Evolutionary conservation across 2,329 filamentous ascomycete genomes (phyloP).

Genomic region (Botrytis squamosa): DNA sequence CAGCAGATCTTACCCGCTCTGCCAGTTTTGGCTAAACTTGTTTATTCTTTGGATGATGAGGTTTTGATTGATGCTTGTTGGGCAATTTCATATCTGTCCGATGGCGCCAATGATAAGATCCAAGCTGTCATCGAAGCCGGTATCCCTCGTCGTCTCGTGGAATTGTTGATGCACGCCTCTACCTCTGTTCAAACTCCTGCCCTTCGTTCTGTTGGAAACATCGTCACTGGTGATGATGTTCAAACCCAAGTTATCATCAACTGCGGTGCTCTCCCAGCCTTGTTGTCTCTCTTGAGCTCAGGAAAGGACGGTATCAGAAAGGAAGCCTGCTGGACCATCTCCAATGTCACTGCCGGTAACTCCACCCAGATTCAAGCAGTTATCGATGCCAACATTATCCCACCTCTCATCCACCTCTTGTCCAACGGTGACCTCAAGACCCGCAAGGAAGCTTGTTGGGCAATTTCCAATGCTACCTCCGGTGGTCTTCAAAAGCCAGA

Average conservation of each 20-base stretch:
- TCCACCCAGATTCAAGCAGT: constrained; percentile 96
- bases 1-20: constrained; percentile 86
- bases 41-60: constrained; percentile 97
- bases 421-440: constrained; percentile 99
- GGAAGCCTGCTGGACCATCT: constrained; percentile 99
- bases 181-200: constrained; percentile 98
- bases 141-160: constrained; percentile 92
- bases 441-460: constrained; percentile 98
- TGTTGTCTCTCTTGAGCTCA: constrained; percentile 91
- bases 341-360: constrained; percentile 97
- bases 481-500: constrained; percentile 98
- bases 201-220: constrained; percentile 95
- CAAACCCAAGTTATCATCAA: constrained; percentile 99
- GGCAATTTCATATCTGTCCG: constrained; percentile 98
- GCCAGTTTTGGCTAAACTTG: constrained; percentile 91
- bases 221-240: constrained; percentile 96
- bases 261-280: constrained; percentile 86
- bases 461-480: constrained; percentile 96
- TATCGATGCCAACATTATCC: constrained; percentile 95
- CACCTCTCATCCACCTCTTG: constrained; percentile 90
- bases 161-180: constrained; percentile 96
- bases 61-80: constrained; percentile 99
- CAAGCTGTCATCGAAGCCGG: constrained; percentile 98
- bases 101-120: constrained; percentile 98
- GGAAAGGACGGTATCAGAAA: constrained; percentile 99